Evolutionary conservation across 169 alveolate species (phyloP).

Genomic region (Plasmodium cynomolgi): DNA sequence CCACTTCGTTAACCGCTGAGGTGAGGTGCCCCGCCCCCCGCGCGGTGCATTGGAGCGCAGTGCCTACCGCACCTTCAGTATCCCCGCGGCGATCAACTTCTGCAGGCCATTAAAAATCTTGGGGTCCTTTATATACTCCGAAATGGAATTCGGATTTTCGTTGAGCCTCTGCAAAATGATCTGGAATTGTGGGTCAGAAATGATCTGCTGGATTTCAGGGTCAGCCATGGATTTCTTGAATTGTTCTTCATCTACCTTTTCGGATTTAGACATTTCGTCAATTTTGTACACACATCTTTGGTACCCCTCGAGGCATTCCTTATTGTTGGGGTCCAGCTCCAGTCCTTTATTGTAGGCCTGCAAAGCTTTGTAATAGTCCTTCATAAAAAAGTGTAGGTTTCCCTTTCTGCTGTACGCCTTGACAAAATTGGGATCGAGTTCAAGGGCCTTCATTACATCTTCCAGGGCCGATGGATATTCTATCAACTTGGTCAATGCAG

Average conservation of each 20-base stretch:
- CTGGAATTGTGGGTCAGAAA: constrained; percentile 96
- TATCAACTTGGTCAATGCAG: constrained; percentile 94
- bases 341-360: constrained; percentile 96
- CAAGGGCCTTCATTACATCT: constrained; percentile 90
- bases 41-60: not conserved
- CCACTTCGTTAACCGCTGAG: not conserved
- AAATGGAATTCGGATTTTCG: constrained; percentile 89
- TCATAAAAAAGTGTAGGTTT: constrained; percentile 93
- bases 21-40: not conserved
- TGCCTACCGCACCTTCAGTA: constrained; percentile 88
- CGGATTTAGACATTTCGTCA: constrained; percentile 88
- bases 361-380: constrained; percentile 97
- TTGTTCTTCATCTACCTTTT: constrained; percentile 92
- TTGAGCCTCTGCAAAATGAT: constrained; percentile 88
- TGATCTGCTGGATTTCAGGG: constrained; percentile 97
- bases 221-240: constrained; percentile 92
- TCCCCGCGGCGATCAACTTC: constrained; percentile 98
- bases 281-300: constrained; percentile 85
- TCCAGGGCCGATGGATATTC: constrained; percentile 95
- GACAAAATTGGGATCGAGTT: constrained; percentile 95
- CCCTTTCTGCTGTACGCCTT: constrained; percentile 98
- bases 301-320: constrained; percentile 89
- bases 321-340: constrained; percentile 93
- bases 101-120: constrained; percentile 94
- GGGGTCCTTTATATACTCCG: constrained; percentile 95